A percentile compares a stretch with the other conserved stretches of the same genome.
Evolutionary conservation across 2,329 filamentous ascomycete genomes (phyloP).

Genomic region (Talaromyces sp.): DNA sequence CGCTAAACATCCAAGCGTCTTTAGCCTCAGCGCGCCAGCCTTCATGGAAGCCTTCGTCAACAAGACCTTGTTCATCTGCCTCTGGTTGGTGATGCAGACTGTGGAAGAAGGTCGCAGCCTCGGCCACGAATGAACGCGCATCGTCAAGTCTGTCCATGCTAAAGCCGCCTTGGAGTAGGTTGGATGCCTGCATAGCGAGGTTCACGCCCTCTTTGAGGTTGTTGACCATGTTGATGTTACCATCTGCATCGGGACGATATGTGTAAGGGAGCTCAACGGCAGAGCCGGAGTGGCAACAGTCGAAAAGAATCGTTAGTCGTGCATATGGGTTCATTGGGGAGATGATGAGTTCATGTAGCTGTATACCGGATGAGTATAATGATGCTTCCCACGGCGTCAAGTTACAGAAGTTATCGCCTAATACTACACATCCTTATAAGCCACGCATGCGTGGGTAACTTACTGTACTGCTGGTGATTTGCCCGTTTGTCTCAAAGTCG

Average conservation of each 20-base stretch:
- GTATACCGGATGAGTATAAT: background rate
- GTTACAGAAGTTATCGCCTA: background rate
- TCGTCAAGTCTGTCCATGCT: slow-evolving; percentile 16
- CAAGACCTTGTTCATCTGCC: slow-evolving; percentile 43
- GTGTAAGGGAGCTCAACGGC: slow-evolving; percentile 58
- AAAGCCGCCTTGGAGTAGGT: slow-evolving; percentile 49
- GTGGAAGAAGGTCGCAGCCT: slow-evolving; percentile 17
- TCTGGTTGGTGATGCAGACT: slow-evolving; percentile 33
- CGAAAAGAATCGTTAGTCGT: slow-evolving; percentile 55
- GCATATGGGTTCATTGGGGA: slow-evolving; percentile 49
- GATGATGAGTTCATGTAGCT: slow-evolving; percentile 52
- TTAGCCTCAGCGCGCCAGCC: slow-evolving; percentile 47
- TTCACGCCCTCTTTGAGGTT: slow-evolving; percentile 52
- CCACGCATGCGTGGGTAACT: slow-evolving; percentile 6
- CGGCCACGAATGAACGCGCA: slow-evolving; percentile 17
- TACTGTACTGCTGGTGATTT: slow-evolving; percentile 49
- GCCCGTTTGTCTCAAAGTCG: slow-evolving; percentile 51
- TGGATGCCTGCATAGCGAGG: slow-evolving; percentile 49
- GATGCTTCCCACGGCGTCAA: background rate
- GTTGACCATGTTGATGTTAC: slow-evolving; percentile 55
- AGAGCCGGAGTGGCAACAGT: slow-evolving; percentile 61
- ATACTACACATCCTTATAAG: background rate
- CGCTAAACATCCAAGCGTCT: slow-evolving; percentile 51
- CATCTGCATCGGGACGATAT: slow-evolving; percentile 55
- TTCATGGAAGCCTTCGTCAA: slow-evolving; percentile 43